Evolutionary conservation across 805 yeast genomes (phyloP), one percentile per base, ranked within the genome.

Genomic region (Yarrowia sp.): DNA sequence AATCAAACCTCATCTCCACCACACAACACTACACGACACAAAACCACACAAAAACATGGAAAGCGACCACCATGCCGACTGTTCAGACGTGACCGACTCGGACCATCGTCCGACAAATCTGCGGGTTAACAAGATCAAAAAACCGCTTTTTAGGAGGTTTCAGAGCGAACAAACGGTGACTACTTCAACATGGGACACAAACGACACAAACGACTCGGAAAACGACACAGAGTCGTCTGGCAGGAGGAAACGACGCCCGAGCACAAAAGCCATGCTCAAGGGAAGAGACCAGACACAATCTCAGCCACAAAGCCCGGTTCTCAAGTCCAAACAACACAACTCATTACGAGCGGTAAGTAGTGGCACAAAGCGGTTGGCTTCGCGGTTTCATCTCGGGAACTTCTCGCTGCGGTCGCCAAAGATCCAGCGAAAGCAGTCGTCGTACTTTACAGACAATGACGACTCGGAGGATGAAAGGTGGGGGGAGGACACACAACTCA

Each of bases 321-420:
- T 51, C 31, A 39, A 41, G 31, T 38, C 61, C 38, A 55, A 55
- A 31, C 47, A 18, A 31, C 42, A 51, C 43, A 36, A 51, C 58
- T 51, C 58, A 9, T 9, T 51, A 14, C 43, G 58, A 10, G 58
- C 58, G 3, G 58, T 51, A 6, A 36, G 43, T 11, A 55, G n/a
- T 10, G 36, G 61, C 39, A 28, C 64, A 4, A 43, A 43, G 5
- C 41, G 45, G 1, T 51, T 58, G 22, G 51, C 42, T 7, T 28
- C 51, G 7, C 51, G 51, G n/a, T 43, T 43, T 33, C 50, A 43
- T 9, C 51, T 58, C 13, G 51, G 64, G 2, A 43, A 58, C 42
- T 35, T 58, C 22, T 58, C 64, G 22, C 43, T 58, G n/a, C 28
- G 64, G 11, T 58, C 64, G 14, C 64, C 64, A 9, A 58, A 43